A percentile compares a stretch with the other conserved stretches of the same genome.
phyloP scores from a whole-genome alignment of 257 asterid species.

The Knoxia roxburghii region DNA sequence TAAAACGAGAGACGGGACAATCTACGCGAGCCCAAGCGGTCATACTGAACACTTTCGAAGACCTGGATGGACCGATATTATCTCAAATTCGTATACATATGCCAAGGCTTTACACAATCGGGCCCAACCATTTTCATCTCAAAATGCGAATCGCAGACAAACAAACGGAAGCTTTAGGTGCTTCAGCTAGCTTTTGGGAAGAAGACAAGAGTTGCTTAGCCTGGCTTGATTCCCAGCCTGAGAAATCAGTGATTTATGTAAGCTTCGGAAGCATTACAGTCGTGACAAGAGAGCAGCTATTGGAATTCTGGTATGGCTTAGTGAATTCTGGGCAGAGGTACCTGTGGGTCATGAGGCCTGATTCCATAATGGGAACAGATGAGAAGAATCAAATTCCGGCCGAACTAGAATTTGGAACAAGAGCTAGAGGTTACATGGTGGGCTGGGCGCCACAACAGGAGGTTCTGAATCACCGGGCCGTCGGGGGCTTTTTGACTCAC shows the following conservation, averaged over 20 bases:
- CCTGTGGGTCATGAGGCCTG: constrained; percentile 27
- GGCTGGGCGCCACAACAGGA: constrained; percentile 30
- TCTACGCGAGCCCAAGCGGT: constrained; percentile 21
- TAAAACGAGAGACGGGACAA: constrained; percentile 5
- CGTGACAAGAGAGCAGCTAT: constrained; percentile 14
- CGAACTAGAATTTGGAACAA: constrained; percentile 12
- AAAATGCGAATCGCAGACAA: constrained; percentile 4
- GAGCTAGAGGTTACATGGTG: constrained; percentile 22
- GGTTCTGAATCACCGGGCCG: constrained; percentile 19
- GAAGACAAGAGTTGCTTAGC: constrained; percentile 22
- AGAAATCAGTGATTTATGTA: constrained; percentile 26
- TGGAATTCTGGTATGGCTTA: constrained; percentile 29
- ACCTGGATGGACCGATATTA: constrained; percentile 25
- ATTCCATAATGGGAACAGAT: constrained; percentile 11
- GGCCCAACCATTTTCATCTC: constrained; percentile 26
- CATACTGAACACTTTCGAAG: constrained; percentile 32
- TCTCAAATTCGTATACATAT: constrained; percentile 15
- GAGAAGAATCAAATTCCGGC: not conserved
- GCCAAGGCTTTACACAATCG: constrained; percentile 26
- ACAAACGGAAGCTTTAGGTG: not conserved
- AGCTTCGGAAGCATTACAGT: constrained; percentile 29
- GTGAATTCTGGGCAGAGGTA: constrained; percentile 25
- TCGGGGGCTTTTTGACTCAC: constrained; percentile 33
- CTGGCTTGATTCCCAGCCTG: constrained; percentile 26
- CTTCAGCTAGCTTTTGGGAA: constrained; percentile 29